Evolutionary conservation across 352 stramenopile genomes (phyloP), one percentile per base, ranked within the genome.

Genomic region (Bremia lactucae): DNA sequence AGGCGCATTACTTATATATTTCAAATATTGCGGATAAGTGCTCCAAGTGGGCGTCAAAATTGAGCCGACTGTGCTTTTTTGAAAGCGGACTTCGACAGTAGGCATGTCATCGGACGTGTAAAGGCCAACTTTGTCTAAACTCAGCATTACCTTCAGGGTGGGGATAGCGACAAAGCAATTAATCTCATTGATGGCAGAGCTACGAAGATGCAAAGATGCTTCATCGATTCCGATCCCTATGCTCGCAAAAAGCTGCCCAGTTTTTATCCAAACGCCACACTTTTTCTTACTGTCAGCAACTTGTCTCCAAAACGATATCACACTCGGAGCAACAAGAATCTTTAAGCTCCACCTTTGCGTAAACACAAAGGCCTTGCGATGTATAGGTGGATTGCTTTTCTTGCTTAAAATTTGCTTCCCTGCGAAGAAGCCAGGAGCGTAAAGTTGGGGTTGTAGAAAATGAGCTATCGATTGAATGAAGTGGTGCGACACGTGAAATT

Each of bases 171-270:
- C 46, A 36, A 68, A 73, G 31, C 60, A 59, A 38, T 60, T 73
- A 6, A 87, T 60, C 8, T 67, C 62, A 22, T 74, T 60, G 9
- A 78, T 49, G 13, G 16, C 25, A 33, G 48, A 34, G 1, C 40
- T 43, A 25, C 52, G 36, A 6, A 31, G 33, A 28, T n/a, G 22
- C 7, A 69, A 31, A 3, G 51, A 42, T 20, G 43, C 44, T 18
- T 71, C 65, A 31, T 49, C 39, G 5, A 13, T 51, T 25, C 68
- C 69, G 24, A 82, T 20, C 4, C 58, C 46, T 2, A 78, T 36
- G 33, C 68, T 88, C 7, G 49, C 64, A 35, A 89, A 89, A 35
- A 80, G 31, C 52, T 89, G 69, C 4, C 74, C 74, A 29, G 68
- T 67, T 4, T 59, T 57, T 21, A 72, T 23, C 73, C 73, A 89